Evolutionary conservation across 768 basidiomycete species (phyloP).

Genomic region (Russula sp.): DNA sequence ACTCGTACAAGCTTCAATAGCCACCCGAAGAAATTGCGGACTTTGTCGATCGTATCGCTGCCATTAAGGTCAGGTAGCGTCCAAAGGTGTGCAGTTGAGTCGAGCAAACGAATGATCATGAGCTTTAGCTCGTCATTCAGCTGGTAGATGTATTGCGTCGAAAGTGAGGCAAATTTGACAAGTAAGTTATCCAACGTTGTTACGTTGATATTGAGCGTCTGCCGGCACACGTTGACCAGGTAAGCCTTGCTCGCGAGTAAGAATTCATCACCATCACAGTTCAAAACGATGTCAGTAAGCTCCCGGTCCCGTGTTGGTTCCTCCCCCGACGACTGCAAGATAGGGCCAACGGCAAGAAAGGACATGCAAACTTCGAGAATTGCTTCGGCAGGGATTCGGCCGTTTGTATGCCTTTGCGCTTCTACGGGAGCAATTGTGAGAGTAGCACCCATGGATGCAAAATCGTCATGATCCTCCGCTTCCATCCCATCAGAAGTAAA

Average conservation of each 20-base stretch:
- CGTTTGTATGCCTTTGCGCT: constrained; percentile 27
- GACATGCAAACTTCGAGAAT: constrained; percentile 49
- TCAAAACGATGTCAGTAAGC: constrained; percentile 47
- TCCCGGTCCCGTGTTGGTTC: constrained; percentile 59
- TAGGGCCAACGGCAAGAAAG: constrained; percentile 58
- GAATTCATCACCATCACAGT: constrained; percentile 50
- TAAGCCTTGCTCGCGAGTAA: constrained; percentile 51
- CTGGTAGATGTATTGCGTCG: constrained; percentile 49
- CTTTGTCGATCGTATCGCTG: constrained; percentile 36
- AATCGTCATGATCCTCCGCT: constrained; percentile 48
- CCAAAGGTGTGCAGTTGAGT: constrained; percentile 62
- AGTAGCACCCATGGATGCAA: constrained; percentile 44
- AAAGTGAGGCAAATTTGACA: constrained; percentile 46
- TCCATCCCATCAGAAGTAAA: constrained; percentile 29
- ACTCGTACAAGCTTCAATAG: constrained; percentile 39
- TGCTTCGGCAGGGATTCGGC: constrained; percentile 30
- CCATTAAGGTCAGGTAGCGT: constrained; percentile 28
- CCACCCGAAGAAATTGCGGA: constrained; percentile 48
- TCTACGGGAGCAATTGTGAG: constrained; percentile 32
- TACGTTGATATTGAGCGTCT: constrained; percentile 47
- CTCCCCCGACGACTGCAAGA: constrained; percentile 51
- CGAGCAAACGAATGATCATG: constrained; percentile 54
- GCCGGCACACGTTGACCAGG: constrained; percentile 48
- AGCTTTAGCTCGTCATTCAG: constrained; percentile 48
- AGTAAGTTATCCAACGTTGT: constrained; percentile 51